Base-by-base conservation (phyloP, 345 rosid species). In the Gossypium australe region DNA sequence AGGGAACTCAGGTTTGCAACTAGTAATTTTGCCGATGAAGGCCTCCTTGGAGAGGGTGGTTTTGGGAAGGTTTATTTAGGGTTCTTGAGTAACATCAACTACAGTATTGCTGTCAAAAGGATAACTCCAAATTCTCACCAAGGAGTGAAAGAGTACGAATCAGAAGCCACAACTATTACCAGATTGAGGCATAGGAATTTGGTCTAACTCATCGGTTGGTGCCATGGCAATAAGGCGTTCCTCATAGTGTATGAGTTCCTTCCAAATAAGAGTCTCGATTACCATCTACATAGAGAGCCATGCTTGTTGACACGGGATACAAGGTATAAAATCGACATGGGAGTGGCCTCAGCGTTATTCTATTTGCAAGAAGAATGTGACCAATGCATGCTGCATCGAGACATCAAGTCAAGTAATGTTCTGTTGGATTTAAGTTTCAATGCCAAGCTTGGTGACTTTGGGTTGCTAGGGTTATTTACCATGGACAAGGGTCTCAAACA, bases 341-440 rank as follows among this genome's bases (percentile, higher is more conserved):
- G 87, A 0, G 9, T 89, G 16, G 90, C 87, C 27, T 86, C 87
- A 0, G 89, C 85, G 0, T 43, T 89, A 43, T 79, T 81, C 14
- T 87, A 88, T 67, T 86, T 92, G 13, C 88, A 89, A 4, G 90
- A 86, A 76, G 91, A 87, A 65, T 84, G 89, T 86, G 90, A 92
- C 34, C 87, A 85, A 55, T 88, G 92, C 20, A 88, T 90, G 14
- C 68, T 89, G 2, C 94, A 89, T 10, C 65, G 93, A 41, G 90
- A 87, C 62, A 83, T 92, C 48, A 90, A 89, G 65, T 80, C 90
- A 1, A 88, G 90, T 59, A 90, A 90, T 4, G 73, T 92, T 43
- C 84, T 88, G 86, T 76, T 91, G 0, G 94, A 91, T 72, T 83
- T 87, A 1, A 71, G 72, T 38, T 89, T 88, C 77, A 85, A 81